Base-by-base conservation (phyloP, 495 filamentous ascomycete genomes). In the Xylaria grammica region DNA sequence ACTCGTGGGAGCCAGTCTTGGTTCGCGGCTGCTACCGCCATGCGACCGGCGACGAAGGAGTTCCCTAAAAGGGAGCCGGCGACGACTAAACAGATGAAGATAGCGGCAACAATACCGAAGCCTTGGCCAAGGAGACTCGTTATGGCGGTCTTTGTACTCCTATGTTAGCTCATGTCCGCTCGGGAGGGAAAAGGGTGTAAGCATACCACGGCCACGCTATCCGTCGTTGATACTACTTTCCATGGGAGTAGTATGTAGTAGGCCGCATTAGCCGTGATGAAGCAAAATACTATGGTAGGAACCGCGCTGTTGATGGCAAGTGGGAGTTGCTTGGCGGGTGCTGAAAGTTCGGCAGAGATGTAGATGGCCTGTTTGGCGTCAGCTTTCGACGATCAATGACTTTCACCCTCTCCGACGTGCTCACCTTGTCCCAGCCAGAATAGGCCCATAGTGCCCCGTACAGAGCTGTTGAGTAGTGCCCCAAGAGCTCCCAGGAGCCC, bases 391-490 rank as follows among this genome's bases (percentile, higher is more conserved):
- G 17, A 26, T 32, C 1, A 52, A 56, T 60, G 36, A 20, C 20
- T 30, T 24, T 13, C 22, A 52, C 27, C 13, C n/a, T n/a, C n/a
- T 24, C 1, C 5, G 30, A 10, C 10, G 46, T 46, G 60, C 77
- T 69, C 59, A 84, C 84, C 71, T 86, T 86, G 63, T 87, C 85
- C 85, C 85, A 87, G 4, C 85, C 85, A 1, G 79, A 82, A 57
- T 86, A 87, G 4, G 81, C 84, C 84, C 84, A 87, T 32, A 86
- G 60, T 0, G 82, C 85, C 0, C 78, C 84, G 65, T 86, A 86
- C 2, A 86, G 61, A 0, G 83, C 84, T 0, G 84, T 76, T 4
- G 81, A 83, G 32, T 81, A 80, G 63, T 85, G 79, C 0, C 85
- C 85, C 50, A 86, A 73, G 20, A 79, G 65, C 60, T 84, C 79